Conservation (phyloP, 2,329 filamentous ascomycete genomes). For the Xylariales sp. region DNA sequence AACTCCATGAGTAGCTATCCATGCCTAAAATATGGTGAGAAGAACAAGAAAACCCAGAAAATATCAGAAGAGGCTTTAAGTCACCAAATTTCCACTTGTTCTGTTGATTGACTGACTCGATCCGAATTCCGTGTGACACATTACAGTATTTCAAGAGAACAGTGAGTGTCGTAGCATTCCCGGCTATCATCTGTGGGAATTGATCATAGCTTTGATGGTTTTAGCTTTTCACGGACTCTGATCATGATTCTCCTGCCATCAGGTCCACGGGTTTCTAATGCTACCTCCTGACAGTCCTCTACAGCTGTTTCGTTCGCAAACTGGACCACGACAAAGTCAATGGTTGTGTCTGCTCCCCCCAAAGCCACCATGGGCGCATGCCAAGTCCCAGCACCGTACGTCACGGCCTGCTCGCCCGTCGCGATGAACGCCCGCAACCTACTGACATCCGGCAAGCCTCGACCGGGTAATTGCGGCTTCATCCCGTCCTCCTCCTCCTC, state of each 20-base stretch:
- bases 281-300: constrained; percentile 86
- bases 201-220: constrained; percentile 13
- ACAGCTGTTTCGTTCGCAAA: constrained; percentile 75
- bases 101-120: too few relatives aligned
- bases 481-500: too few relatives aligned
- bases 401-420: constrained; percentile 74
- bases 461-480: constrained; percentile 42
- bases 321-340: constrained; percentile 89
- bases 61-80: too few relatives aligned
- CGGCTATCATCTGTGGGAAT: too few relatives aligned
- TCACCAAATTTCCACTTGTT: too few relatives aligned
- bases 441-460: constrained; percentile 67
- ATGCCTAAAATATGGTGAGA: too few relatives aligned
- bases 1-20: too few relatives aligned
- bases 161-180: too few relatives aligned
- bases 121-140: too few relatives aligned
- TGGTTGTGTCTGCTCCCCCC: constrained; percentile 49
- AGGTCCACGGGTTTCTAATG: constrained; percentile 28
- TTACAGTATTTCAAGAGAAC: too few relatives aligned
- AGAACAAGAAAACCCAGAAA: too few relatives aligned
- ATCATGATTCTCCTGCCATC: constrained; percentile 21
- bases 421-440: constrained; percentile 75
- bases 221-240: constrained; percentile 14
- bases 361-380: constrained; percentile 95
- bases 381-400: constrained; percentile 88